Evolutionary conservation across 2,329 filamentous ascomycete genomes (phyloP), one percentile per base, ranked within the genome.

Genomic region (Cordyceps farinosa): DNA sequence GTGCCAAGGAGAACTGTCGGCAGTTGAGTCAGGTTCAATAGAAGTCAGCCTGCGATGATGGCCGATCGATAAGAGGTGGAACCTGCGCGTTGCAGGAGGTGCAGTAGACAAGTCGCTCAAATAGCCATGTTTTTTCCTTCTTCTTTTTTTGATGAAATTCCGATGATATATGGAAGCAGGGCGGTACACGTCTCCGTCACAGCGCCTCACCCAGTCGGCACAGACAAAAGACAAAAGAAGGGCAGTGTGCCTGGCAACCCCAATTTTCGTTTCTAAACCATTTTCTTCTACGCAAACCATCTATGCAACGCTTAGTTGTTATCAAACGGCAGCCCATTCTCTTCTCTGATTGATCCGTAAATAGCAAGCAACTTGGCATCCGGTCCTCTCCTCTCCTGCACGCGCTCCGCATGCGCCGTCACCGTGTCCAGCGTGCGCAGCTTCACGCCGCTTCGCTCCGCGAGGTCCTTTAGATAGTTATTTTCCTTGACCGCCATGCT

Each of bases 401-500:
- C 47, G n/a, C 57, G 57, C 27, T 61, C 34, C 5, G 57, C 34
- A 11, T 51, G 45, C 36, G 45, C 48, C 22, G 48, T 53, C 8
- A 61, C 34, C 27, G 45, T 53, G 38, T 61, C 57, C 34, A 61
- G 48, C 8, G 57, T 51, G 1, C 47, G 47, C 22, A 61, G 34
- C n/a, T 30, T 38, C 6, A 27, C 34, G 27, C 47, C 47, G 29
- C 15, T 44, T 15, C 27, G 45, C 27, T 22, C 1, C 2, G 48
- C 48, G 5, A 61, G 32, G 6, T 52, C 47, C 27, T 51, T 51
- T 34, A 61, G n/a, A 17, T 61, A 52, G 34, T 38, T 29, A 15
- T 61, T 61, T 27, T 61, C 57, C 15, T 61, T 61, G 22, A 61
- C 10, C 6, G 48, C 57, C 57, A 61, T 61, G 13, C 57, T 61